Evolutionary conservation across 805 yeast species (phyloP).

Genomic region (Hyphopichia homilentoma): DNA sequence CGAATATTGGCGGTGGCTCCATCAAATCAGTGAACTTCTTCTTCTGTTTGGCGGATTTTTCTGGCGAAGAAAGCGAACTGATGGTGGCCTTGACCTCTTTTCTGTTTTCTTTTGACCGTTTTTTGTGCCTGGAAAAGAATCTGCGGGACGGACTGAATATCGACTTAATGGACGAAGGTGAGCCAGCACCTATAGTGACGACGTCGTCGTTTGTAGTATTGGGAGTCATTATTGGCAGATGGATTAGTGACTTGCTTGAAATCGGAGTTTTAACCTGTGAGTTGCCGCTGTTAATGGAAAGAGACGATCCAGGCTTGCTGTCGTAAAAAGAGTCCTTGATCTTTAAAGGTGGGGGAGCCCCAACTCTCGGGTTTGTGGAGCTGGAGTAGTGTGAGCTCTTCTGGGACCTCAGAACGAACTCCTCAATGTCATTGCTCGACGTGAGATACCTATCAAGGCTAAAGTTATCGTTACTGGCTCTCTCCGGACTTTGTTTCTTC

Average conservation of each 20-base stretch:
- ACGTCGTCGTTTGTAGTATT: conserved; percentile 18
- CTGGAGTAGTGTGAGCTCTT: not conserved
- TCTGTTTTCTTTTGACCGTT: conserved; percentile 7
- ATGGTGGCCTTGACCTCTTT: conserved; percentile 25
- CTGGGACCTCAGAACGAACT: not conserved
- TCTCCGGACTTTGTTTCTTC: not conserved
- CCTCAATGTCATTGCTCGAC: not conserved
- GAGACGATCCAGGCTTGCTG: not conserved
- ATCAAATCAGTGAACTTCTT: conserved; percentile 21
- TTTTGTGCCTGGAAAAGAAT: conserved; percentile 27
- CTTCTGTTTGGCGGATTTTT: conserved; percentile 8
- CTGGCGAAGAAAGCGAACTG: conserved; percentile 25
- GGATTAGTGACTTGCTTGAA: not conserved
- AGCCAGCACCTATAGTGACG: conserved; percentile 36
- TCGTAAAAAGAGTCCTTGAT: not conserved
- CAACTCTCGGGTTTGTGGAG: not conserved
- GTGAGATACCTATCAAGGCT: not conserved
- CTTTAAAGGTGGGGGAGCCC: not conserved
- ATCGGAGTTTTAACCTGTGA: not conserved
- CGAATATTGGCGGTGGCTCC: conserved; percentile 38
- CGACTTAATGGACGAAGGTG: conserved; percentile 28
- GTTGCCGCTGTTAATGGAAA: not conserved
- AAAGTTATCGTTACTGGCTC: not conserved
- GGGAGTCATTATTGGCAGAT: conserved; percentile 15
- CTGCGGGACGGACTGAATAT: conserved; percentile 38